phyloP scores from a whole-genome alignment of 768 basidiomycete genomes.

The Sistotremastrum niveocremeum region DNA sequence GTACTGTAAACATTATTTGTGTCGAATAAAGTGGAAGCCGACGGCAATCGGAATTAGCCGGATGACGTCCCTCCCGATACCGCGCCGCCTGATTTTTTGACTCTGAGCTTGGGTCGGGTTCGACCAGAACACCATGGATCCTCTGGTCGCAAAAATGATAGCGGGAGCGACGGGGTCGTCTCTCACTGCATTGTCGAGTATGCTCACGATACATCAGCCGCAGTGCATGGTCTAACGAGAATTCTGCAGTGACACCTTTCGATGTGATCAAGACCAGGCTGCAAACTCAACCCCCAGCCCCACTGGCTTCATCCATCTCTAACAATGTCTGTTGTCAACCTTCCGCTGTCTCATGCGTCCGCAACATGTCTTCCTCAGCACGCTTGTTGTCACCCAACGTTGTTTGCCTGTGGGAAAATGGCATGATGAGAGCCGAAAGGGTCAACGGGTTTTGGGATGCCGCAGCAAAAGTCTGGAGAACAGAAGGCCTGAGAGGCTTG shows the following conservation, averaged over 20 bases:
- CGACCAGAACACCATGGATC: conserved; percentile 35
- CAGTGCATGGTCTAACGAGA: conserved; percentile 7
- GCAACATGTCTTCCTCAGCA: conserved; percentile 69
- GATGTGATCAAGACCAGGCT: conserved; percentile 95
- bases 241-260: conserved; percentile 84
- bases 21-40: no score
- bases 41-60: no score
- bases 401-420: conserved; percentile 71
- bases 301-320: conserved; percentile 39
- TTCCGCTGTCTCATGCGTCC: conserved; percentile 39
- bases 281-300: conserved; percentile 70
- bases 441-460: conserved; percentile 83
- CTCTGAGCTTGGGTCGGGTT: no score
- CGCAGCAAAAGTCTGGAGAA: conserved; percentile 61
- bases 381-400: conserved; percentile 45
- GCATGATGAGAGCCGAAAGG: conserved; percentile 52
- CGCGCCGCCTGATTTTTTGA: no score
- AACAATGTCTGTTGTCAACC: conserved; percentile 61
- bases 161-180: conserved; percentile 72
- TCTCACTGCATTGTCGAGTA: conserved; percentile 74
- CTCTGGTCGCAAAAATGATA: conserved; percentile 64
- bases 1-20: no score
- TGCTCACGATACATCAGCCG: conserved; percentile 11
- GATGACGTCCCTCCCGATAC: no score
- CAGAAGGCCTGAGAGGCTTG: conserved; percentile 71